Percentiles rank a stretch among this genome's conserved stretches.
Conservation (phyloP, 2,329 filamentous ascomycete genomes). For the Pyrenochaeta sp. region DNA sequence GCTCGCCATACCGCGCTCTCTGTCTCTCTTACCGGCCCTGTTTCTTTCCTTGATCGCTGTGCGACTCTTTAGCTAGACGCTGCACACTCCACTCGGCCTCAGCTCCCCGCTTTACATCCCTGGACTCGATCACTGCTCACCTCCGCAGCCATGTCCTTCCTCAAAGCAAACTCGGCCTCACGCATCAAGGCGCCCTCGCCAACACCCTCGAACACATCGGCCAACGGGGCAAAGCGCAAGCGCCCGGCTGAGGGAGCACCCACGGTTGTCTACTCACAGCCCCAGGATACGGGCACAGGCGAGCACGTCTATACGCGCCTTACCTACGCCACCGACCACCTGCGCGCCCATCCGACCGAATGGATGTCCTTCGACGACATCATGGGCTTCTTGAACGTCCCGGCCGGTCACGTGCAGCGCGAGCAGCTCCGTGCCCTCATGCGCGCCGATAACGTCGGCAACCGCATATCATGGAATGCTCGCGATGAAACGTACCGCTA, state of each 20-base stretch:
- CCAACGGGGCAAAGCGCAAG: constrained; percentile 62
- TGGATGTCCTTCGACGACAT: constrained; percentile 78
- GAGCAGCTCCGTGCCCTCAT: constrained; percentile 71
- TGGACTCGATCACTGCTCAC: background rate
- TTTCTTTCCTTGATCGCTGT: constrained; percentile 17
- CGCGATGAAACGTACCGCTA: constrained; percentile 79
- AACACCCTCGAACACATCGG: constrained; percentile 57
- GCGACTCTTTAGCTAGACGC: constrained; percentile 47
- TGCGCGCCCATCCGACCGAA: constrained; percentile 65
- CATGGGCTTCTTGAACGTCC: constrained; percentile 79
- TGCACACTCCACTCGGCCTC: constrained; percentile 19
- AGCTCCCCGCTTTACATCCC: background rate
- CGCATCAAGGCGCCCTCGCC: constrained; percentile 67
- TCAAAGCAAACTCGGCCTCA: constrained; percentile 39
- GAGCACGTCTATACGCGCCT: constrained; percentile 86
- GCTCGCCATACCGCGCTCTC: constrained; percentile 4
- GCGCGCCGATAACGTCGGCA: constrained; percentile 62
- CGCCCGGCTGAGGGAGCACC: constrained; percentile 59
- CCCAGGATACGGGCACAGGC: constrained; percentile 77
- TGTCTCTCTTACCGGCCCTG: constrained; percentile 1
- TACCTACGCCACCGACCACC: constrained; percentile 77
- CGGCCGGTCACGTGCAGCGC: constrained; percentile 66
- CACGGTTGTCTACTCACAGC: constrained; percentile 74
- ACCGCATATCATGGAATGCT: constrained; percentile 68
- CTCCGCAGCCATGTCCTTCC: constrained; percentile 43